Evolutionary conservation across 202 grass and related monocot genomes (phyloP).

Genomic region (Panicum virgatum): DNA sequence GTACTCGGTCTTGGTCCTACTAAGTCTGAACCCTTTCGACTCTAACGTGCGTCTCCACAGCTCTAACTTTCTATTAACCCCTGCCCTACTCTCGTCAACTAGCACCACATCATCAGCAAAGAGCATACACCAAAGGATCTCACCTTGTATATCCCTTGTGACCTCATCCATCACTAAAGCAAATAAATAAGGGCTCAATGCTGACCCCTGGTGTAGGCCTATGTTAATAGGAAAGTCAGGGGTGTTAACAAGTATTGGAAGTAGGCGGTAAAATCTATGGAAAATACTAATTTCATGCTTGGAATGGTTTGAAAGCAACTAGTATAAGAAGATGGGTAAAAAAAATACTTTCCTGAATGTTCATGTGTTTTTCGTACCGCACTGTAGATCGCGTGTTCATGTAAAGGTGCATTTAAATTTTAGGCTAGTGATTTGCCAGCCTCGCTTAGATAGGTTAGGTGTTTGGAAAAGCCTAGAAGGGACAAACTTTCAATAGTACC

Average conservation of each 20-base stretch:
- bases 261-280: neutral
- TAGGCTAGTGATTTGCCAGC: neutral
- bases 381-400: neutral
- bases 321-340: neutral
- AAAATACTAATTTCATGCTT: neutral
- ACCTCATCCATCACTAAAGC: too few species aligned
- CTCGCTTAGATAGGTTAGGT: neutral
- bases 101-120: too few species aligned
- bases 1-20: too few species aligned
- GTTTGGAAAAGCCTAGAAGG: neutral
- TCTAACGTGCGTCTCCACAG: too few species aligned
- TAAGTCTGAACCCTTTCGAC: too few species aligned
- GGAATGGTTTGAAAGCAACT: neutral
- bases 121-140: too few species aligned
- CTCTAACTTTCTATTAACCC: too few species aligned
- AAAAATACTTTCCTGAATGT: neutral
- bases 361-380: neutral
- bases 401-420: neutral
- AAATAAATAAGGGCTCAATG: too few species aligned
- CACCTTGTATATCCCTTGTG: too few species aligned
- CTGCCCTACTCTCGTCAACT: too few species aligned
- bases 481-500: neutral
- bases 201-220: too few species aligned
- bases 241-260: neutral
- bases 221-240: too few species aligned